A percentile compares a stretch with the other conserved stretches of the same genome.
Conservation (phyloP, 2,329 filamentous ascomycete genomes). For the Gaeumannomyces sp. region DNA sequence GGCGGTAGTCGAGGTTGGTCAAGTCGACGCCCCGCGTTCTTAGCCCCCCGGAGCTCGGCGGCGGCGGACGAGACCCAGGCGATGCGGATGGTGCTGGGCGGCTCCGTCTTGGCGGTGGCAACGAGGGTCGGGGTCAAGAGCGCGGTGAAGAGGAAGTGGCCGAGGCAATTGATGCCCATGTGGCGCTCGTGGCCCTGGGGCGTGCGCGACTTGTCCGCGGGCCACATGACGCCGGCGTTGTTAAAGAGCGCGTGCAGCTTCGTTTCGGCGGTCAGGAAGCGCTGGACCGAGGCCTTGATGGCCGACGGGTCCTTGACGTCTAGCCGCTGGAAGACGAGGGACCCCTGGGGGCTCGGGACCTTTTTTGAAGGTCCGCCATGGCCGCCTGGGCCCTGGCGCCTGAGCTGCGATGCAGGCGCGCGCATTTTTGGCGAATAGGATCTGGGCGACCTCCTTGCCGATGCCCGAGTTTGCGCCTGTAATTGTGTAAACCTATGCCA, state of each 20-base stretch:
- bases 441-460: conserved; percentile 40
- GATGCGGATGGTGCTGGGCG: conserved; percentile 15
- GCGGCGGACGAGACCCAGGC: conserved; percentile 20
- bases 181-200: conserved; percentile 37
- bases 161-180: conserved; percentile 17
- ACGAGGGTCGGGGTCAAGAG: conserved; percentile 19
- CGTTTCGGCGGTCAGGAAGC: conserved; percentile 17
- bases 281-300: conserved; percentile 18
- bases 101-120: conserved; percentile 14
- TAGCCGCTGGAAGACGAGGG: conserved; percentile 28
- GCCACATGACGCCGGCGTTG: conserved; percentile 33
- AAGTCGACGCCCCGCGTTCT: conserved; percentile 15
- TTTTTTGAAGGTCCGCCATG: conserved; percentile 32
- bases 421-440: conserved; percentile 44
- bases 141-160: conserved; percentile 18
- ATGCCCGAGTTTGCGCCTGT: conserved; percentile 32
- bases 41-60: conserved; percentile 10
- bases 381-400: conserved; percentile 34
- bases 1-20: conserved; percentile 21
- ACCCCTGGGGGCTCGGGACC: conserved; percentile 16
- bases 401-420: conserved; percentile 46
- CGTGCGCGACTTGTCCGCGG: conserved; percentile 24
- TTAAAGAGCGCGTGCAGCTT: conserved; percentile 32
- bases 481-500: conserved; percentile 39
- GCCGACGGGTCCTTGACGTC: conserved; percentile 23